Evolutionary conservation across 2,329 filamentous ascomycete genomes (phyloP), one percentile per base, ranked within the genome.

Genomic region (Pseudogymnoascus sp.): DNA sequence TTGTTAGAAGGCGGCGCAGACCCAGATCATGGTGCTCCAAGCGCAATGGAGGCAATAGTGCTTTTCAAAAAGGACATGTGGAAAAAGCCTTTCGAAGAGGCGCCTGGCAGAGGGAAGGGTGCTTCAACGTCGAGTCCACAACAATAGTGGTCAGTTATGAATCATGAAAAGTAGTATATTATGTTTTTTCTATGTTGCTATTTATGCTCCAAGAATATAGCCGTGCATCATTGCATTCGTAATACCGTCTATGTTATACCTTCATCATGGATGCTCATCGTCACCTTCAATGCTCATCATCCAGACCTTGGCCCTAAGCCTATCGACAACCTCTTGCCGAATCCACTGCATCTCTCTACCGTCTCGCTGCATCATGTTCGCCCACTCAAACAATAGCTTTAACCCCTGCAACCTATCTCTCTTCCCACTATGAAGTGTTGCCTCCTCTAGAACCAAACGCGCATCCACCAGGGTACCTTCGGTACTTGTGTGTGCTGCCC

Each of bases 361-460:
- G 58, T 75, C 72, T 64, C 66, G 68, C 39, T 72, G 71, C 63
- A 73, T 69, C 58, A 70, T 72, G 71, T 88, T 84, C n/a, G 84
- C 78, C 84, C 86, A 89, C 61, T 81, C 80, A 70, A 89, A 88
- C 64, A 90, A 71, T 3, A 87, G 69, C 63, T 79, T 78, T 64
- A 90, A 69, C 69, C 87, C 84, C 78, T 83, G 82, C 58, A 90
- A 68, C 41, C 79, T 76, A 70, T 88, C 83, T 59, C 76, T 76
- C 57, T 82, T 76, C 63, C 77, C 76, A 61, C 79, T 79, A 1
- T 71, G 64, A 65, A 76, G 64, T n/a, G 71, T 74, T 7, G 75
- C 80, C 60, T 74, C 75, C 61, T 83, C 79, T 17, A 89, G 73
- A 41, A 82, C 77, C 21, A 90, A 71, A 58, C 83, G 75, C 40